Evolutionary conservation across 768 basidiomycete genomes (phyloP).

Genomic region (Rhodotorula paludigena): DNA sequence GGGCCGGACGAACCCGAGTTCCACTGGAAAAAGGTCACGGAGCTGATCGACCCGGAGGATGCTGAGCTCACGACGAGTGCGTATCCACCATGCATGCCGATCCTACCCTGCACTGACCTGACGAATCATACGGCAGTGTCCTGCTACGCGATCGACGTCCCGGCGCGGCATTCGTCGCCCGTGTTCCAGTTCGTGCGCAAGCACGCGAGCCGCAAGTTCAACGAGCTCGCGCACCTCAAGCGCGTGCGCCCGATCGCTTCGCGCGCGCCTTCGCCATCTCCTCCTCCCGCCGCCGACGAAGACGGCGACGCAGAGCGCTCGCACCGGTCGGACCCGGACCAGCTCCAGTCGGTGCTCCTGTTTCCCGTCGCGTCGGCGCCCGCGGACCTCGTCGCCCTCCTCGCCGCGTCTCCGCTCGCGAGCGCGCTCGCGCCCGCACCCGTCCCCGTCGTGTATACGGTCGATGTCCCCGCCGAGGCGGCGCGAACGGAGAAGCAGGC

Average conservation of each 20-base stretch:
- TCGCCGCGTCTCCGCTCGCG: constrained; percentile 14
- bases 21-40: constrained; percentile 36
- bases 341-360: constrained; percentile 21
- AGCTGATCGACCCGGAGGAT: constrained; percentile 37
- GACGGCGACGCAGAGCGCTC: neutral
- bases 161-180: constrained; percentile 9
- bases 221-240: constrained; percentile 34
- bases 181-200: constrained; percentile 33
- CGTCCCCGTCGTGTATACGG: constrained; percentile 38
- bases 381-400: constrained; percentile 8
- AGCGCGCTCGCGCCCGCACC: neutral
- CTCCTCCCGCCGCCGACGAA: neutral
- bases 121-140: constrained; percentile 9
- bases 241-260: constrained; percentile 24
- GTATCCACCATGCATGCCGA: neutral
- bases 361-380: constrained; percentile 28
- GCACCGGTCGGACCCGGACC: constrained; percentile 1
- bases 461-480: constrained; percentile 56
- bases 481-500: constrained; percentile 53
- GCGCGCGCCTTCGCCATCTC: no score
- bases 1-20: constrained; percentile 32
- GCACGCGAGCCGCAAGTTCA: constrained; percentile 18
- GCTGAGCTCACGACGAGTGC: constrained; percentile 17
- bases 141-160: constrained; percentile 30
- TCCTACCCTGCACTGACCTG: neutral